Evolutionary conservation across 345 rosid genomes (phyloP).

Genomic region (Erysimum cheiranthoides): DNA sequence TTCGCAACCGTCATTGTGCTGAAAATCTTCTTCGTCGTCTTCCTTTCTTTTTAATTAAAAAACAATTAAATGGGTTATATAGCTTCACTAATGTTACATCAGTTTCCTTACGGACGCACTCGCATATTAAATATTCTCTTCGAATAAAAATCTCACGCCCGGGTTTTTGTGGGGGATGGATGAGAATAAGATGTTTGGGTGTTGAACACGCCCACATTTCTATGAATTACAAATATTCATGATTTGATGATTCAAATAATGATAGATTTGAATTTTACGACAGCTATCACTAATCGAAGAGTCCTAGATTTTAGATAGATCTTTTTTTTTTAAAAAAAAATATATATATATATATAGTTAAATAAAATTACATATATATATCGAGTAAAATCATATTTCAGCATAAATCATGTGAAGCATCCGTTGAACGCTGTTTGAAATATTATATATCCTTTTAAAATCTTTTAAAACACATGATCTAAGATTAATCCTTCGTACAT

Average conservation of each 20-base stretch:
- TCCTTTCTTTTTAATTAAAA: neutral
- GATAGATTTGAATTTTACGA: neutral
- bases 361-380: no score
- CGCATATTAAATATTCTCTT: constrained; percentile 38
- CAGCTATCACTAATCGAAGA: neutral
- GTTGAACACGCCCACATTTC: constrained; percentile 12
- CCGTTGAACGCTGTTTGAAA: neutral
- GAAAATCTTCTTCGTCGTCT: constrained; percentile 37
- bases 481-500: no score
- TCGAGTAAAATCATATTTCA: neutral
- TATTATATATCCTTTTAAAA: no score
- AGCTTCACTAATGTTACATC: constrained; percentile 38
- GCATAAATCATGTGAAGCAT: neutral
- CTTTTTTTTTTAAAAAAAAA: neutral
- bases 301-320: neutral
- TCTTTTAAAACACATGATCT: no score
- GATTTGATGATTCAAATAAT: neutral
- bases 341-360: no score
- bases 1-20: constrained; percentile 23
- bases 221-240: neutral
- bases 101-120: constrained; percentile 43
- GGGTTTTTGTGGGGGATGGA: constrained; percentile 36
- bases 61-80: constrained; percentile 5
- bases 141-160: constrained; percentile 32
- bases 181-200: constrained; percentile 37